Evolutionary conservation across 1,284 basidiomycete genomes (phyloP).

Genomic region (Athelia sp.): DNA sequence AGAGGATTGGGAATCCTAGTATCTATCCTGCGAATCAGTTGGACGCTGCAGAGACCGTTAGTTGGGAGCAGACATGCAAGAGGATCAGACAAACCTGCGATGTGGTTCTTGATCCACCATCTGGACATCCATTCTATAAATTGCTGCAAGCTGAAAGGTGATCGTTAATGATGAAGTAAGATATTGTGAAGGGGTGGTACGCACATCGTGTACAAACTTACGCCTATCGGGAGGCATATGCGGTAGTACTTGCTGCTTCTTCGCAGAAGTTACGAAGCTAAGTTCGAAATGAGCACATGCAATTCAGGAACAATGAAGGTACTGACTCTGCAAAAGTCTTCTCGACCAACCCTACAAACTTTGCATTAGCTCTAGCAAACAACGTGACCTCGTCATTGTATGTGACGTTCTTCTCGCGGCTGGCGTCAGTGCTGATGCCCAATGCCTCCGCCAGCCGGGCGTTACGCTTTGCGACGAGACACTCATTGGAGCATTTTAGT

Average conservation of each 20-base stretch:
- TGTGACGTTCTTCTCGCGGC: conserved; percentile 31
- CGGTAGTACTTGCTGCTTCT: conserved; percentile 70
- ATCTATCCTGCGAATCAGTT: conserved; percentile 76
- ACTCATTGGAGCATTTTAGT: conserved; percentile 80
- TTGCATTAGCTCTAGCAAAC: conserved; percentile 58
- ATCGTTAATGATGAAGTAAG: neutral
- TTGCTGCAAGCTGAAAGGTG: conserved; percentile 52
- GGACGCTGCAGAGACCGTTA: conserved; percentile 45
- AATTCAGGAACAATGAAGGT: conserved; percentile 1
- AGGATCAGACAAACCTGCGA: conserved; percentile 25
- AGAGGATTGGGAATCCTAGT: conserved; percentile 70
- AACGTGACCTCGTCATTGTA: conserved; percentile 60
- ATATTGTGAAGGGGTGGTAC: conserved; percentile 18
- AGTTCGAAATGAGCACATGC: conserved; percentile 2
- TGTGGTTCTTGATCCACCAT: conserved; percentile 85
- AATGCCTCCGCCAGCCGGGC: conserved; percentile 83
- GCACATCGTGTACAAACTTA: conserved; percentile 73
- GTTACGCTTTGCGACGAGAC: conserved; percentile 79
- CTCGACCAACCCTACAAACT: conserved; percentile 72
- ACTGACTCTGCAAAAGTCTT: conserved; percentile 75
- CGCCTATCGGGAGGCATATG: conserved; percentile 76
- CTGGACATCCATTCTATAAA: conserved; percentile 79
- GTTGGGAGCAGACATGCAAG: conserved; percentile 5
- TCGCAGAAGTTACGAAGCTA: conserved; percentile 67
- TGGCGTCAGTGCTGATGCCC: conserved; percentile 60